Base-by-base conservation (phyloP, 345 rosid genomes). In the Acer negundo region DNA sequence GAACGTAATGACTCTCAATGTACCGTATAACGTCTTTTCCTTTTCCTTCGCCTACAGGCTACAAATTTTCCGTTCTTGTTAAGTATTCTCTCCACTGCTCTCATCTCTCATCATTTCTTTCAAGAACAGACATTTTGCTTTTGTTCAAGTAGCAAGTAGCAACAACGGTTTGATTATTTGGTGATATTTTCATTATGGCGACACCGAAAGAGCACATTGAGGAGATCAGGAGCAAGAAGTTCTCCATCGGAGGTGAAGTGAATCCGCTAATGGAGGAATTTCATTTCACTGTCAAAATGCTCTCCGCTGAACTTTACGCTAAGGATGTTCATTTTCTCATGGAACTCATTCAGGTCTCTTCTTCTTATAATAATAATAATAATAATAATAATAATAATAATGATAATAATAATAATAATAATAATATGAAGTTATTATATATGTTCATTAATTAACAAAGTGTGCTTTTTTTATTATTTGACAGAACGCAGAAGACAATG, bases 401-500 rank as follows among this genome's bases (percentile, higher is more conserved):
- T 26, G n/a, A 26, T 26, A 26, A 26, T 26, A 26, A 26, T 26
- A 26, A 26, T 26, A 26, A 26, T 26, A 26, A 26, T 26, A 26
- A 26, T 26, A 26, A 26, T 26, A 26, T 26, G 28, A 26, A 26
- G 28, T 26, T 26, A 26, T 26, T 26, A 26, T n/a, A n/a, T n/a
- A n/a, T 26, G 1, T 26, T 26, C 28, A 26, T 26, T 26, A 26
- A 3, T 38, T 38, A 38, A 38, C 42, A 38, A 38, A 38, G 42
- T 47, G 65, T 26, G 28, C n/a, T n/a, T n/a, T n/a, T n/a, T n/a
- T n/a, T n/a, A n/a, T n/a, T 26, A 38, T 47, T 1, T 6, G 31
- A 10, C 83, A 93, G 94, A 93, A 93, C 64, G 94, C 97, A 0
- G 95, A 93, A 62, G 97, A 93, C 62, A 93, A 93, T 15, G 95